These are phyloP conservation scores for Hyaloperonospora brassicae DNA, from an alignment of 352 stramenopile species.

Conservation along the genomic window DNA sequence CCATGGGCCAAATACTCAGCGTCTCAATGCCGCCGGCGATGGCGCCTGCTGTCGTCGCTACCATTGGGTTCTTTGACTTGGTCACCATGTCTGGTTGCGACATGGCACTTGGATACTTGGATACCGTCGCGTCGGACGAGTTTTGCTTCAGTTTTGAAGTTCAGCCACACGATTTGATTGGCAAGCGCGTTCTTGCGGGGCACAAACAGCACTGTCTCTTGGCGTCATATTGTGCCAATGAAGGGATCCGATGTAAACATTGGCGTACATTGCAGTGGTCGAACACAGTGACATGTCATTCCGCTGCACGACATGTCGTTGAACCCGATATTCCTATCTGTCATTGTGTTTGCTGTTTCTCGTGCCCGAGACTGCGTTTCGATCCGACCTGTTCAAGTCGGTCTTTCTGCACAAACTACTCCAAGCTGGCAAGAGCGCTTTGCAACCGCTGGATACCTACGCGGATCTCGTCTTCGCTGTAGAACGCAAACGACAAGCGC, in stretches of 20 bases:
- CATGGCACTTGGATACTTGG: constrained; percentile 2
- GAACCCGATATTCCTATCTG: too few relatives aligned
- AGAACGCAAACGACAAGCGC: constrained; percentile 79
- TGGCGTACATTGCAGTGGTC: too few relatives aligned
- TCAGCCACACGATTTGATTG: constrained; percentile 18
- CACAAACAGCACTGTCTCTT: neutral
- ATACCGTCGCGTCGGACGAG: constrained; percentile 18
- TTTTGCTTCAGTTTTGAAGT: constrained; percentile 18
- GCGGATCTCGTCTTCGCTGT: constrained; percentile 62
- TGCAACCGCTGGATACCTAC: constrained; percentile 50
- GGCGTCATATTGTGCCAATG: too few relatives aligned
- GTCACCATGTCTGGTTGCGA: constrained; percentile 23
- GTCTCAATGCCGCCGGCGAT: constrained; percentile 87
- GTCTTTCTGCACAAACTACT: constrained; percentile 7
- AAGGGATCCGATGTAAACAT: too few relatives aligned
- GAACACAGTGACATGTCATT: too few relatives aligned
- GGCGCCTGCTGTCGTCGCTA: constrained; percentile 72
- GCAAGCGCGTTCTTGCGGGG: too few relatives aligned
- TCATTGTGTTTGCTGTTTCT: too few relatives aligned
- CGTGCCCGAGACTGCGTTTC: too few relatives aligned
- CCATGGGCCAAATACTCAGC: constrained; percentile 87
- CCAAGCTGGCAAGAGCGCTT: constrained; percentile 25
- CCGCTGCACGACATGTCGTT: too few relatives aligned
- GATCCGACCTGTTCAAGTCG: too few relatives aligned
- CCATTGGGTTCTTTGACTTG: constrained; percentile 74